Evolutionary conservation across 495 filamentous ascomycete genomes (phyloP), one percentile per base, ranked within the genome.

Genomic region (Tuber calosporum): DNA sequence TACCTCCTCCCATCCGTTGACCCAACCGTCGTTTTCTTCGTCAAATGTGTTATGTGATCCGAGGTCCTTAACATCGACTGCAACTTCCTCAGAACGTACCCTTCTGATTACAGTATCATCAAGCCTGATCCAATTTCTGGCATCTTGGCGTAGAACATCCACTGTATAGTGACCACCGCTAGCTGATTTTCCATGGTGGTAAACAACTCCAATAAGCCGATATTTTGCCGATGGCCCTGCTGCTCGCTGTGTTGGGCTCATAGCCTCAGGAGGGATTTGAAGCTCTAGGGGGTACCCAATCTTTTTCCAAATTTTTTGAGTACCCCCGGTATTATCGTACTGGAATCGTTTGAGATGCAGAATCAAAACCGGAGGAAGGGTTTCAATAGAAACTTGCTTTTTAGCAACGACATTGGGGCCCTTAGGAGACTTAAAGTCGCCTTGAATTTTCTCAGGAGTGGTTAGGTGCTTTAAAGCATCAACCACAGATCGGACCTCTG

Each of bases 291-390:
- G 95, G 79, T 99, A 98, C 45, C 92, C 94, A 77, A 99, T 86
- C 83, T 93, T 94, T 85, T 97, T 99, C 94, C 94, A 98, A 74
- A 98, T 96, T 83, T 99, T 99, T 80, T 97, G 91, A 1, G 93
- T 96, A 19, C 93, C 93, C 20, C 91, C 92, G n/a, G 88, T 86
- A 78, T 89, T 91, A 72, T 97, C 93, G 81, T 96, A 98, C 78
- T 97, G 92, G 86, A 99, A 99, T 17, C 96, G 92, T 83, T 99
- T 99, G 15, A 99, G 86, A 80, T 99, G 95, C 53, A 99, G 87
- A 70, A 98, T 95, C 4, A 99, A 88, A 26, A 98, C 92, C 22
- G 93, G 92, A 5, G 95, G 95, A 7, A 98, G 84, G 2, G 90
- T 93, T 82, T 98, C 96, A 75, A 99, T 96, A 81, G 96, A 92